phyloP scores from a whole-genome alignment of 2,329 filamentous ascomycete species.

The Xylaria polymorpha region DNA sequence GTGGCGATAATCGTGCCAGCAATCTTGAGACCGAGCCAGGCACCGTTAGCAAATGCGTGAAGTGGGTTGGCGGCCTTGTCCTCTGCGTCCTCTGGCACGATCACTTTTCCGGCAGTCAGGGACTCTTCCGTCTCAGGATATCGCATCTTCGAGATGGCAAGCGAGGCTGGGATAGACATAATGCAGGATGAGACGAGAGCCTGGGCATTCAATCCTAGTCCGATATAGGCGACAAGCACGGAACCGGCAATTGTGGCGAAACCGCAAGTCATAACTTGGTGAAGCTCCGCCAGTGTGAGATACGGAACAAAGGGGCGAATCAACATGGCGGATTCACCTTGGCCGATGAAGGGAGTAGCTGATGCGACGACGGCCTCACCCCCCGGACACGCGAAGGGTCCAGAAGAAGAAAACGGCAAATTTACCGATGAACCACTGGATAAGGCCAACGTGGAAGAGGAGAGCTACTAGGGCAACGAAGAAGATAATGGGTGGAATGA shows the following conservation, averaged over 20 bases:
- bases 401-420: slow-evolving; percentile 94
- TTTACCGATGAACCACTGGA: slow-evolving; percentile 92
- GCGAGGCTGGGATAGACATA: slow-evolving; percentile 93
- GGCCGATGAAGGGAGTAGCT: slow-evolving; percentile 92
- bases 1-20: slow-evolving; percentile 79
- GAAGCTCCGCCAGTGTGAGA: slow-evolving; percentile 87
- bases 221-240: slow-evolving; percentile 87
- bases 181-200: slow-evolving; percentile 91
- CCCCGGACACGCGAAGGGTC: slow-evolving; percentile 85
- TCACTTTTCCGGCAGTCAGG: slow-evolving; percentile 81
- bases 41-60: slow-evolving; percentile 79
- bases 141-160: slow-evolving; percentile 89
- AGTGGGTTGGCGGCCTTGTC: slow-evolving; percentile 81
- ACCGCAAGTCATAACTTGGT: slow-evolving; percentile 92
- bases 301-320: slow-evolving; percentile 88
- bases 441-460: slow-evolving; percentile 80
- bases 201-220: slow-evolving; percentile 83
- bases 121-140: slow-evolving; percentile 91
- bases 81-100: slow-evolving; percentile 83
- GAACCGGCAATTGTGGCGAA: slow-evolving; percentile 93
- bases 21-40: slow-evolving; percentile 81
- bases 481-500: slow-evolving; percentile 94
- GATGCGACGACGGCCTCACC: slow-evolving; percentile 94
- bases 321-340: slow-evolving; percentile 93
- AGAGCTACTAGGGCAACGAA: slow-evolving; percentile 94